Base-by-base conservation (phyloP, 1,139 yeast genomes). In the Pichia sp. region DNA sequence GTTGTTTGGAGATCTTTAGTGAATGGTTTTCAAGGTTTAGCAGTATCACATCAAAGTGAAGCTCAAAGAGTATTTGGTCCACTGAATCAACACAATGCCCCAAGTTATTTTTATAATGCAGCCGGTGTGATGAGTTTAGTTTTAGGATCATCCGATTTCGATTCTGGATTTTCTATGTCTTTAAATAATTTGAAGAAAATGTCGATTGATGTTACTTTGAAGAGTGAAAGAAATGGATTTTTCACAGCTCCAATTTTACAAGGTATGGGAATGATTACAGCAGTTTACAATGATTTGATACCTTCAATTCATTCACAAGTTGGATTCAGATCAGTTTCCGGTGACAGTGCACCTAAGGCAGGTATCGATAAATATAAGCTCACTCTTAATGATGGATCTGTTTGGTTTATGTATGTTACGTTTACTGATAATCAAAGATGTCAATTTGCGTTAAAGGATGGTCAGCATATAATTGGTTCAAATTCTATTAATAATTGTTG, bases 261-360 rank as follows among this genome's bases (percentile, higher is more conserved):
- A 55, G 93, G 93, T 15, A 79, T 79, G 83, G 89, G 89, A 0
- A 74, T 80, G 45, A 62, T 79, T n/a, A 75, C 85, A 5, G 80
- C 83, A 2, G 64, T 78, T 4, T 82, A 81, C 48, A 62, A 67
- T 31, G 54, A 59, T n/a, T 61, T 80, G 30, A 66, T 66, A 7
- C 82, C 88, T 1, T 64, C 69, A 20, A 57, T 82, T 33, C 68
- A 69, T 4, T 77, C 85, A 22, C 75, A 76, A 36, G 83, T 80
- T 28, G 93, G 91, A 0, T 82, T 51, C 72, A 73, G 54, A 58
- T 65, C n/a, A 63, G 76, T 47, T 25, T 50, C 49, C n/a, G 18
- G 18, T 3, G 48, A 52, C 11, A 56, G 58, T 2, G 47, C 57
- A 5, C 56, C 63, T 17, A 49, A 58, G n/a, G 45, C 55, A 26